phyloP scores from a whole-genome alignment of 169 alveolate genomes.

The Eimeria praecox region DNA sequence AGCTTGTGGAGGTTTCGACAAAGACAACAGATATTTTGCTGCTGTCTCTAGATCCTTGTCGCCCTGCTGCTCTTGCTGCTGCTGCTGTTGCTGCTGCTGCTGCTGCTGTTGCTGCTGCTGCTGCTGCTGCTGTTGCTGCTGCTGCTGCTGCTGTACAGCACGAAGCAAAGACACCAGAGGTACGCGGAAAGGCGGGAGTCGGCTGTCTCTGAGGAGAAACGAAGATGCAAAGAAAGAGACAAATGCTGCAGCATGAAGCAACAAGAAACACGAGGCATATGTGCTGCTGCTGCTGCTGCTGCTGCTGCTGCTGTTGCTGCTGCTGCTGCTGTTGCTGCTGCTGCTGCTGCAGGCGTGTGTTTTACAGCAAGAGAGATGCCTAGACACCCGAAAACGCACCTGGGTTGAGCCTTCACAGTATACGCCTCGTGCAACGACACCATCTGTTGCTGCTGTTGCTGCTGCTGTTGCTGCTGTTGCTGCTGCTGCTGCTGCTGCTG shows the following conservation, averaged over 20 bases:
- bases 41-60: not conserved
- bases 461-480: conserved; percentile 26
- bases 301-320: conserved; percentile 13
- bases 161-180: conserved; percentile 33
- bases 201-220: conserved; percentile 24
- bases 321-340: conserved; percentile 3
- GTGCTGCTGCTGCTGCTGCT: not conserved
- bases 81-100: not conserved
- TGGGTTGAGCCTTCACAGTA: conserved; percentile 35
- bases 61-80: not conserved
- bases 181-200: conserved; percentile 53
- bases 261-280: too few species aligned
- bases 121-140: conserved; percentile 40
- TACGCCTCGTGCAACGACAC: not conserved
- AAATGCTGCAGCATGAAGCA: not conserved
- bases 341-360: not conserved
- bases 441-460: not conserved
- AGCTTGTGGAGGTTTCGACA: not conserved
- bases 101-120: not conserved
- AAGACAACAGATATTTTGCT: conserved; percentile 41
- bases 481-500: conserved; percentile 31
- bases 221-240: not conserved
- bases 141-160: conserved; percentile 63
- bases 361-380: not conserved
- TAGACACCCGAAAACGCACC: not conserved